Percentiles rank a stretch among this genome's conserved stretches.
These are phyloP conservation scores for Wickerhamomyces bisporus DNA, from an alignment of 805 yeast genomes.

Conservation along the genomic window DNA sequence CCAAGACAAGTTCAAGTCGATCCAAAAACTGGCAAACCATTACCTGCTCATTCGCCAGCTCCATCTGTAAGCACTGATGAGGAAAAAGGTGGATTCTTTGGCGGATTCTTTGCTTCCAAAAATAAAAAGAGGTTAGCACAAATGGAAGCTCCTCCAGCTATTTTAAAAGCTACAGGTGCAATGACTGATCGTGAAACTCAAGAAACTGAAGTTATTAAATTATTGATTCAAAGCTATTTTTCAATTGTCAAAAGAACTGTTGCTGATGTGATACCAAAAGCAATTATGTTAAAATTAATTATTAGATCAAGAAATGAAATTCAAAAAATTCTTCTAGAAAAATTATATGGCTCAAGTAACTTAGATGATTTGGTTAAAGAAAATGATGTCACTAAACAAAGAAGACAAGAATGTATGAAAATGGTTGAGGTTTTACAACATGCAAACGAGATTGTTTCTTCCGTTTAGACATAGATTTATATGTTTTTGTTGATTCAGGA, in stretches of 20 bases:
- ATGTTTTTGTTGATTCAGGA: too few species aligned
- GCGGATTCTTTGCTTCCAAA: slow-evolving; percentile 89
- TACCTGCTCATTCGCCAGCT: slow-evolving; percentile 32
- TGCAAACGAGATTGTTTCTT: slow-evolving; percentile 81
- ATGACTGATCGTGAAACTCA: slow-evolving; percentile 92
- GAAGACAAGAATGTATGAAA: slow-evolving; percentile 90
- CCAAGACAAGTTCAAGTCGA: slow-evolving; percentile 72
- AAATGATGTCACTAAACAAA: slow-evolving; percentile 85
- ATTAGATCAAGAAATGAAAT: slow-evolving; percentile 79
- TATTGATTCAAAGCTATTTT: slow-evolving; percentile 85
- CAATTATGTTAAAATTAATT: slow-evolving; percentile 88
- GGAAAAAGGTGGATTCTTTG: slow-evolving; percentile 79
- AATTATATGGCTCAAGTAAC: slow-evolving; percentile 72
- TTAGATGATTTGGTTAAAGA: slow-evolving; percentile 80
- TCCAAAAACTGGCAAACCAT: slow-evolving; percentile 85
- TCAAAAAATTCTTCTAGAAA: slow-evolving; percentile 84
- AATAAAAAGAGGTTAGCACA: slow-evolving; percentile 90
- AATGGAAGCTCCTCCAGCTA: slow-evolving; percentile 97
- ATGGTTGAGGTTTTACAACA: slow-evolving; percentile 90
- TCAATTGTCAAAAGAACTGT: slow-evolving; percentile 90
- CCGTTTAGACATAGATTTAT: slow-evolving; percentile 21
- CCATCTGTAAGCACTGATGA: slow-evolving; percentile 27
- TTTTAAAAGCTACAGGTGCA: slow-evolving; percentile 83
- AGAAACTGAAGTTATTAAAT: slow-evolving; percentile 96
- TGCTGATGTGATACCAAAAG: slow-evolving; percentile 92